phyloP scores from a whole-genome alignment of 768 basidiomycete species.

The Podaxis sp. region DNA sequence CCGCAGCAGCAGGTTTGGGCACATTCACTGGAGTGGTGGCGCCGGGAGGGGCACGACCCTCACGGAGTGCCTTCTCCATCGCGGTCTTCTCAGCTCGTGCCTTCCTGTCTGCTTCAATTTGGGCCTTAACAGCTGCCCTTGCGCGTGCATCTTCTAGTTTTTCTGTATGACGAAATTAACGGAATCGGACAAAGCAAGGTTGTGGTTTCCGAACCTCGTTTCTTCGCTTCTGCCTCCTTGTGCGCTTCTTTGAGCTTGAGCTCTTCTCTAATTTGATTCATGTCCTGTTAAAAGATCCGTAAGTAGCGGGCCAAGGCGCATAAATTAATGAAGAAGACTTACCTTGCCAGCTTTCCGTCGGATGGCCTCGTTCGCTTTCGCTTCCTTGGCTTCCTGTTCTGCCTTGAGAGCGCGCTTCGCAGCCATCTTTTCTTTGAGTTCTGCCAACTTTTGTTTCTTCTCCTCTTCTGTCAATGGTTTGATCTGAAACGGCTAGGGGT shows the following conservation, averaged over 20 bases:
- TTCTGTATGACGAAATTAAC: slow-evolving; percentile 46
- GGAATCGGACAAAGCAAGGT: not conserved
- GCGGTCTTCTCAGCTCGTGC: slow-evolving; percentile 87
- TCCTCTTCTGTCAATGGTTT: slow-evolving; percentile 96
- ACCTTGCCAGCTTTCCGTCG: slow-evolving; percentile 86
- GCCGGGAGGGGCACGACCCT: slow-evolving; percentile 53
- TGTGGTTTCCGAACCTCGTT: slow-evolving; percentile 53
- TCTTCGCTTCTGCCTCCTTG: slow-evolving; percentile 81
- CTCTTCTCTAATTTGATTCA: slow-evolving; percentile 72
- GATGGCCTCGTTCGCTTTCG: slow-evolving; percentile 72
- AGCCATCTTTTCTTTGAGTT: slow-evolving; percentile 76
- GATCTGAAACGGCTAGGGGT: slow-evolving; percentile 48
- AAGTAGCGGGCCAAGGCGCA: not conserved
- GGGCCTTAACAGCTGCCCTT: slow-evolving; percentile 83
- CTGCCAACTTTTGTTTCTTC: slow-evolving; percentile 76
- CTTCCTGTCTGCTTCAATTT: slow-evolving; percentile 85
- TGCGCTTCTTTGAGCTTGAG: slow-evolving; percentile 74
- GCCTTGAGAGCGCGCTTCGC: slow-evolving; percentile 77
- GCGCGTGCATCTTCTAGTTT: slow-evolving; percentile 89
- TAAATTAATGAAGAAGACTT: slow-evolving; percentile 10
- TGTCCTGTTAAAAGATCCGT: slow-evolving; percentile 47
- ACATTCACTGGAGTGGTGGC: slow-evolving; percentile 24
- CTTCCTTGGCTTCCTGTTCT: slow-evolving; percentile 70
- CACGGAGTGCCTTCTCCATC: slow-evolving; percentile 87
- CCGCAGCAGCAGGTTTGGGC: slow-evolving; percentile 30